A percentile compares a stretch with the other conserved stretches of the same genome.
Evolutionary conservation across 148 eudicot genomes (phyloP).

Genomic region (Nepenthes gracilis): DNA sequence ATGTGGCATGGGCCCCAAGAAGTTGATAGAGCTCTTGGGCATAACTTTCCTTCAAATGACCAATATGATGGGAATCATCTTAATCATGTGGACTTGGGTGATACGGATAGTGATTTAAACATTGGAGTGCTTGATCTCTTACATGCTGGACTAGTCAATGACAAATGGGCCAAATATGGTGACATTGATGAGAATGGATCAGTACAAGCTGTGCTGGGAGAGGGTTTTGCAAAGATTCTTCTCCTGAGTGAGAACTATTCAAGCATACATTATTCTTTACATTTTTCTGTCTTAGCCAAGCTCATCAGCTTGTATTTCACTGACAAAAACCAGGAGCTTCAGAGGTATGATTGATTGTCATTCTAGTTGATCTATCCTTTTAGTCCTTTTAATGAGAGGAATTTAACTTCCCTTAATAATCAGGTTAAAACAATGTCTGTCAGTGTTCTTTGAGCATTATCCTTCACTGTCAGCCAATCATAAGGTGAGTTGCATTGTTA

Average conservation of each 20-base stretch:
- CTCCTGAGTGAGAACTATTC: constrained; percentile 80
- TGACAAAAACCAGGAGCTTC: constrained; percentile 36
- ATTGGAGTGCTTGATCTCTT: constrained; percentile 54
- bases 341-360: constrained; percentile 30
- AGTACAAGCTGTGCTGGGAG: constrained; percentile 64
- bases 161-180: constrained; percentile 15
- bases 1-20: constrained; percentile 91
- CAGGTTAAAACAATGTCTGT: constrained; percentile 87
- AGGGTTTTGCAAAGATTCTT: constrained; percentile 91
- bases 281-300: constrained; percentile 51
- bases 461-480: constrained; percentile 68
- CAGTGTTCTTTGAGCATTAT: constrained; percentile 96
- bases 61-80: constrained; percentile 11
- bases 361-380: constrained; percentile 9
- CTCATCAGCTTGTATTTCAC: constrained; percentile 65
- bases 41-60: constrained; percentile 32
- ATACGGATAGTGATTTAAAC: constrained; percentile 24
- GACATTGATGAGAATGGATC: constrained; percentile 58
- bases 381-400: constrained; percentile 1
- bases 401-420: not conserved
- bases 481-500: constrained; percentile 47
- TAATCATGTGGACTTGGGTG: constrained; percentile 20
- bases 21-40: constrained; percentile 57
- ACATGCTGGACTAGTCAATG: constrained; percentile 44
- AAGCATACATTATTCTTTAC: constrained; percentile 38